Percentiles rank a stretch among this genome's conserved stretches.
These are phyloP conservation scores for Hanseniaspora hatyaiensis DNA, from an alignment of 805 yeast genomes.

Conservation along the genomic window DNA sequence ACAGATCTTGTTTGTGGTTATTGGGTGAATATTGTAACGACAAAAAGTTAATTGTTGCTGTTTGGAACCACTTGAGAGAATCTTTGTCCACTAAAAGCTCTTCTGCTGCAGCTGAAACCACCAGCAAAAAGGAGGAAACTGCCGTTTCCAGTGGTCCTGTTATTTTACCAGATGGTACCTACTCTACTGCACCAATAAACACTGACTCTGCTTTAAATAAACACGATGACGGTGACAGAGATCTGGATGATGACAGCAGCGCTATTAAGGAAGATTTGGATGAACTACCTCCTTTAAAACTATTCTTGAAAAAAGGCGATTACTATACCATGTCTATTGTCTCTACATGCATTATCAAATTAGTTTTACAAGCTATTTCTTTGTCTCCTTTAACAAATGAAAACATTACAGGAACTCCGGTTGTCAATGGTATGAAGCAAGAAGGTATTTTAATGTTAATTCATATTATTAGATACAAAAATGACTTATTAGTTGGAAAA, in stretches of 20 bases:
- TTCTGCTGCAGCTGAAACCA: conserved; percentile 25
- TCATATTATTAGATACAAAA: conserved; percentile 79
- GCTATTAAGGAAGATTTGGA: conserved; percentile 24
- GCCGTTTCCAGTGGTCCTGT: conserved; percentile 52
- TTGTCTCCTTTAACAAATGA: conserved; percentile 30
- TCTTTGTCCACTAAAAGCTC: conserved; percentile 46
- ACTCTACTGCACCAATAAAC: conserved; percentile 85
- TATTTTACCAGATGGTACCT: conserved; percentile 96
- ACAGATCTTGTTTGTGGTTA: conserved; percentile 90
- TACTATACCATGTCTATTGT: conserved; percentile 82
- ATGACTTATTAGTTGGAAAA: conserved; percentile 46
- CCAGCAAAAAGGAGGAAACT: conserved; percentile 19
- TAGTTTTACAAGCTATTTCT: conserved; percentile 63
- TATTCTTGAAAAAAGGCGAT: conserved; percentile 73
- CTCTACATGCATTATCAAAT: conserved; percentile 77
- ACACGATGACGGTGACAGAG: conserved; percentile 55
- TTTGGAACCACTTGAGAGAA: conserved; percentile 78
- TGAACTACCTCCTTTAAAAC: conserved; percentile 58
- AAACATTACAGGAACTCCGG: conserved; percentile 32
- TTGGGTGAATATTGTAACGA: conserved; percentile 80
- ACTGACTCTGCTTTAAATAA: conserved; percentile 76
- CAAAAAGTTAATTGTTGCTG: conserved; percentile 57
- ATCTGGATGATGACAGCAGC: conserved; percentile 26
- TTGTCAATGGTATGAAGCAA: conserved; percentile 76
- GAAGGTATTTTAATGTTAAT: conserved; percentile 91